Evolutionary conservation across 2,329 filamentous ascomycete genomes (phyloP).

Genomic region (Rosellinia necatrix): DNA sequence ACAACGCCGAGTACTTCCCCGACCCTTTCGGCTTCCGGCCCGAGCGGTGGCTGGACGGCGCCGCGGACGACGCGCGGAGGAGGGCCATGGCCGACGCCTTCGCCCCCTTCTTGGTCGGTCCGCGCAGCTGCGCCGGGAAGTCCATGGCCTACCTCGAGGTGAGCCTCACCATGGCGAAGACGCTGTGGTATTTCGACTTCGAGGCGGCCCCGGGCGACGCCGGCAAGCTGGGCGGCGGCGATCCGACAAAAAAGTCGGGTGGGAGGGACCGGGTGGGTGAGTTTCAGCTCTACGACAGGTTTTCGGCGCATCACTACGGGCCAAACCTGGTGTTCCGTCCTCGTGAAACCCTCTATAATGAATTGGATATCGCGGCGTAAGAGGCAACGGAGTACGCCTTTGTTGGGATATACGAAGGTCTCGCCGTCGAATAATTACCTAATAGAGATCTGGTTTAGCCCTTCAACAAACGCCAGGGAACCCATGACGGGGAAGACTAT

Average conservation of each 20-base stretch:
- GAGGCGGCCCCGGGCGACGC: conserved; percentile 5
- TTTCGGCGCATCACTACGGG: conserved; percentile 17
- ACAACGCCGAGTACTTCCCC: conserved; percentile 14
- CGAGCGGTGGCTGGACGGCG: conserved; percentile 29
- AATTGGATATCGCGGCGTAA: too few relatives aligned
- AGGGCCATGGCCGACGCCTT: conserved; percentile 11
- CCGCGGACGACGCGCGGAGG: neutral
- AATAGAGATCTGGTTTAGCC: too few relatives aligned
- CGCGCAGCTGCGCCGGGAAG: conserved; percentile 53
- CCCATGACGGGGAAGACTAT: too few relatives aligned
- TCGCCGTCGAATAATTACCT: too few relatives aligned
- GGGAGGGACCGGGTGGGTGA: conserved; percentile 12
- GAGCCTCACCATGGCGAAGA: conserved; percentile 47
- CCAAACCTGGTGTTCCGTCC: conserved; percentile 22
- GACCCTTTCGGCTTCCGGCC: conserved; percentile 14
- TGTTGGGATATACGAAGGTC: too few relatives aligned
- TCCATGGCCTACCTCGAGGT: conserved; percentile 50
- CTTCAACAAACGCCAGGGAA: too few relatives aligned
- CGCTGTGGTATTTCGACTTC: conserved; percentile 48
- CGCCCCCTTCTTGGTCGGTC: conserved; percentile 36
- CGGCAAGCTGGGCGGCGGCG: conserved; percentile 8
- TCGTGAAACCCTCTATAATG: neutral
- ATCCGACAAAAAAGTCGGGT: neutral
- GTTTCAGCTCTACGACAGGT: conserved; percentile 26
- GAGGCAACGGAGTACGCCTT: too few relatives aligned